A percentile compares a stretch with the other conserved stretches of the same genome.
Evolutionary conservation across 2,329 filamentous ascomycete species (phyloP).

Genomic region (Penicillium sp.): DNA sequence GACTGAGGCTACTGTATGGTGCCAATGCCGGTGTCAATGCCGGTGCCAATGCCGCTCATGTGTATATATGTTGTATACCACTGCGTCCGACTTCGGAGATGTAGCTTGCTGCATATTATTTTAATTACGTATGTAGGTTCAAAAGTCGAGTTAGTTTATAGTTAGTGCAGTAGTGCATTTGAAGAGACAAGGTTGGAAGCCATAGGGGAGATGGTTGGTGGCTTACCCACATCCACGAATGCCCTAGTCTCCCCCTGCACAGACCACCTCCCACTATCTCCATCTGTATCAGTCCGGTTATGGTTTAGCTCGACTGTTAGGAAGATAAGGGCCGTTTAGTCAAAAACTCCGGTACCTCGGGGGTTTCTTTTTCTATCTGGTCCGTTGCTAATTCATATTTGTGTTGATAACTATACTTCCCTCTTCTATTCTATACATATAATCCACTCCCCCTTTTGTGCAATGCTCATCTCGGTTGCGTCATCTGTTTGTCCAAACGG

Average conservation of each 20-base stretch:
- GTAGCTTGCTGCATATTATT: neutral
- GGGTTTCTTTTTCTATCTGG: neutral
- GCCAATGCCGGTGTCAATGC: neutral
- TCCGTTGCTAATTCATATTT: constrained; percentile 6
- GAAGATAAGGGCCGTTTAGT: constrained; percentile 11
- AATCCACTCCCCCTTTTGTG: neutral
- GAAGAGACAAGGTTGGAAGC: neutral
- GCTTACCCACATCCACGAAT: no score
- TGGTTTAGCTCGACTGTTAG: neutral
- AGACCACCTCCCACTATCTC: neutral
- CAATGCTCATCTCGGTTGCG: constrained; percentile 15
- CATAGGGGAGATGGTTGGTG: neutral
- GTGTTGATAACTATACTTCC: neutral
- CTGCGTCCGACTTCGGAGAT: constrained; percentile 1
- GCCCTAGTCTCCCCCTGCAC: neutral
- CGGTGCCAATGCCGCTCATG: neutral
- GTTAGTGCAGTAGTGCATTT: neutral
- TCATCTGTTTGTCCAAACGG: constrained; percentile 17
- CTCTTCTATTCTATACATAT: constrained; percentile 3
- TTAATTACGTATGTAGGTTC: neutral
- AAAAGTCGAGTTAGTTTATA: neutral
- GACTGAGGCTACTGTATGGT: neutral
- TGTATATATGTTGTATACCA: neutral
- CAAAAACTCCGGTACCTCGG: constrained; percentile 1
- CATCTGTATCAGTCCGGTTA: constrained; percentile 8